Evolutionary conservation across 139 green algal species (phyloP), one percentile per base, ranked within the genome.

Genomic region (Chlorella sorokiniana): DNA sequence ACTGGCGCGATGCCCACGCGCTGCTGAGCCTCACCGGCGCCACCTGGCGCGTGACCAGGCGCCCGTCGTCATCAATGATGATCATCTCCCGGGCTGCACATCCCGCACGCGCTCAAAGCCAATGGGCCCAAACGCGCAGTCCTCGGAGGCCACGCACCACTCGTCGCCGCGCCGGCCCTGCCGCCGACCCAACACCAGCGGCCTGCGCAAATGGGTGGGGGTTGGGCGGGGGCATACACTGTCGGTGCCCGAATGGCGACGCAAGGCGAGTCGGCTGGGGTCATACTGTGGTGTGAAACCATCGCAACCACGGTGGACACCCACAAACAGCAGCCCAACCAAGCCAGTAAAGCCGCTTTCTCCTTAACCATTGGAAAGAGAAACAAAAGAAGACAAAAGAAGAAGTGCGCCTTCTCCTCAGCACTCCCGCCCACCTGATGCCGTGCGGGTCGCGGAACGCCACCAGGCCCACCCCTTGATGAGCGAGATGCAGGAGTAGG

Each of bases 121-220:
- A 69, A 99, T 98, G 68, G 98, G 97, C 25, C 98, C 97, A 84
- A 99, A 98, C 4, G 97, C 95, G 79, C 94, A 98, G 88, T 99
- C 98, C 89, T 99, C 97, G 20, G 85, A 95, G 1, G 97, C 95
- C 10, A 99, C 91, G 85, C 91, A 96, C 82, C 86, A 99, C 85
- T 99, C 95, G 42, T 93, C 86, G 27, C 95, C 90, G 33, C 83
- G 42, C 35, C 54, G 64, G 72, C 85, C 83, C 27, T 89, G 41
- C 35, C 90, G 86, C 69, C 84, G 81, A 27, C 97, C 97, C 35
- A 99, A 85, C 29, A 98, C 92, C 48, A 99, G 91, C 20, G 95
- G 95, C 86, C 94, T 95, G 88, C 22, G 37, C 51, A 2, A 27
- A 0, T 25, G 35, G 14, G 56, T n/a, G 38, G n/a, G 22, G n/a